Base-by-base conservation (phyloP, 1,284 basidiomycete species). In the Cutaneotrichosporon daszewskae region DNA sequence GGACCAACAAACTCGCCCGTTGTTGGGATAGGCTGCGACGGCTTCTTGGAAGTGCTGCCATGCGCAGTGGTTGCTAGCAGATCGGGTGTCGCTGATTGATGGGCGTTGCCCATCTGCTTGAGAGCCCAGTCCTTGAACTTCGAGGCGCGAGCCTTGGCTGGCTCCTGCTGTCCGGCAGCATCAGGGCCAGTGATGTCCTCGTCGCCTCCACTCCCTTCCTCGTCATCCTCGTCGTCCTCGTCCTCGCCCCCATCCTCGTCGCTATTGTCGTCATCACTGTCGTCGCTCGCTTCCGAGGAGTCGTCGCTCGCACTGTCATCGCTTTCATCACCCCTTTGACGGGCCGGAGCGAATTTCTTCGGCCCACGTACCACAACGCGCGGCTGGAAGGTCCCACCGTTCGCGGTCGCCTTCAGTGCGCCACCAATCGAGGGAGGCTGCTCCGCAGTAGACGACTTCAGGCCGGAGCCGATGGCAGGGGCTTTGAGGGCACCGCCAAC, bases 91-190 rank as follows among this genome's bases (percentile, higher is more conserved):
- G n/a, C 11, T 6, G 25, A 12, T 18, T 43, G 17, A 12, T 36
- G 22, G 11, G 31, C 37, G 13, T 27, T 42, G 18, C 63, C 68
- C 58, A 71, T 67, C 29, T 91, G 87, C 42, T 83, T 78, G 55
- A 81, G 67, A 1, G 88, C 89, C 88, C 89, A 92, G 32, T 80
- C 75, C 62, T 91, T 91, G 77, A 91, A 92, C 7, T 77, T 78
- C 4, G 75, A 57, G 14, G 69, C 69, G 72, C 77, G 51, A 49
- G 61, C 61, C 31, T 29, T 56, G 3, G 55, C 51, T 20, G 53
- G 45, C 5, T 35, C 43, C 3, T 51, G 55, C n/a, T n/a, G n/a
- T n/a, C n/a, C n/a, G n/a, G n/a, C n/a, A n/a, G n/a, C n/a, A n/a
- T n/a, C n/a, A n/a, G n/a, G n/a, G n/a, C n/a, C n/a, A n/a, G n/a